Evolutionary conservation across 1,284 basidiomycete species (phyloP), one percentile per base, ranked within the genome.

Genomic region (Trichosporon coremiiforme): DNA sequence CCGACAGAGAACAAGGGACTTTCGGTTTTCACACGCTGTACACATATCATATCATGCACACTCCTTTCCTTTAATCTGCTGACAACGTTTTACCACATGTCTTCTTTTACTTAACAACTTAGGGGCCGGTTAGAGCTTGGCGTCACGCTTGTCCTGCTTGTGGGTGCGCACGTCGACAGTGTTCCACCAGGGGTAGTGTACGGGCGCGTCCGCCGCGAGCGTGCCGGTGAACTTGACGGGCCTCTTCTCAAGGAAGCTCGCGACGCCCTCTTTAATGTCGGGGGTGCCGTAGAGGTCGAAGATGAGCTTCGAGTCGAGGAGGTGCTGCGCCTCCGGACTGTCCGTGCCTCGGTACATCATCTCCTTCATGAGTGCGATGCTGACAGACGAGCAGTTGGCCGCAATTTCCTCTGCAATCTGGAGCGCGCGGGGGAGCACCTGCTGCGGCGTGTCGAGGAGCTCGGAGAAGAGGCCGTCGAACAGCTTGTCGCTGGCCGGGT

Each of bases 221-320:
- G 69, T 67, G 36, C 68, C 72, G 0, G 66, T 68, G 33, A 73
- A 73, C 22, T 73, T 70, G 66, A 66, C 68, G 3, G n/a, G 55
- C 3, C 72, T 63, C 67, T 73, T 73, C 68, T 73, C 68, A 6
- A 73, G 47, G 66, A 73, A 73, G 29, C 68, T 12, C 63, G 55
- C 33, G 55, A 73, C 72, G 66, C 72, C 72, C 68, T 73, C 72
- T 15, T 69, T 73, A 66, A 66, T 67, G 64, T 73, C 72, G 5
- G 55, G 22, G 10, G 55, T 57, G 5, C 20, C 17, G 60, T 67
- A 73, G 29, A 73, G 38, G 29, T 47, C n/a, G 50, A 64, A 69
- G 45, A 73, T 33, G 64, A 73, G 22, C 36, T 69, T 67, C 47
- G 64, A 66, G 64, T 73, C 72, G 64, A 73, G 72, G 13, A 73